Base-by-base conservation (phyloP, 75 land plant species). In the Picea sitchensis region DNA sequence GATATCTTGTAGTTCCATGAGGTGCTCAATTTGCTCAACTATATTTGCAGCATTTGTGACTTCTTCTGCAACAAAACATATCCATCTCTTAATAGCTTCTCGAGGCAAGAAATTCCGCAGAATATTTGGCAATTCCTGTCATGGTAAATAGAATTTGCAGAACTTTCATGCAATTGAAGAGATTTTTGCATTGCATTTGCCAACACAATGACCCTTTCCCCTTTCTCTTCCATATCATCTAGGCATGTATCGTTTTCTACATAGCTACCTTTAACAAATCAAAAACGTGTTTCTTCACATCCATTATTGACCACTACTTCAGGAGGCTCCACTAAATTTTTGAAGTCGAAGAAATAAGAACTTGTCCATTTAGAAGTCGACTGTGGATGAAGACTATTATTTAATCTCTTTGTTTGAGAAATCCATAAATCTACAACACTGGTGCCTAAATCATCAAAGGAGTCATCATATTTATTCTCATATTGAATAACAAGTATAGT, bases 391-490 rank as follows among this genome's bases (percentile, higher is more conserved):
- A 77, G 61, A 15, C 44, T 74, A 69, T 88, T 88, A 58, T 72
- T 82, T 60, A 89, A 58, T 15, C 73, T 82, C 73, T 98, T 94
- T 58, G 82, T 83, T 61, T 95, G 98, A 58, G 88, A 98, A 23
- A 79, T 67, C 20, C 89, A 90, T 23, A 86, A 81, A 76, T 92
- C 96, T 21, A 77, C 90, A 64, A 88, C 65, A 60, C 83, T 82
- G 20, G 87, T 75, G 58, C 94, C 94, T 61, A 98, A 81, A 47
- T 95, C 98, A 83, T 98, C 99, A 85, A 93, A 95, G 41, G 99
- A 95, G 75, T 98, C 99, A 85, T 98, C 99, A 85, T 98, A 98
- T 82, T 98, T 98, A 79, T 98, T 98, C 61, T 98, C 99, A 81
- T 83, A 84, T 79, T 95, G 95, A 14, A 88, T 75, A 58, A 88